phyloP scores from a whole-genome alignment of 352 stramenopile species.

The Phytophthora fragariae region DNA sequence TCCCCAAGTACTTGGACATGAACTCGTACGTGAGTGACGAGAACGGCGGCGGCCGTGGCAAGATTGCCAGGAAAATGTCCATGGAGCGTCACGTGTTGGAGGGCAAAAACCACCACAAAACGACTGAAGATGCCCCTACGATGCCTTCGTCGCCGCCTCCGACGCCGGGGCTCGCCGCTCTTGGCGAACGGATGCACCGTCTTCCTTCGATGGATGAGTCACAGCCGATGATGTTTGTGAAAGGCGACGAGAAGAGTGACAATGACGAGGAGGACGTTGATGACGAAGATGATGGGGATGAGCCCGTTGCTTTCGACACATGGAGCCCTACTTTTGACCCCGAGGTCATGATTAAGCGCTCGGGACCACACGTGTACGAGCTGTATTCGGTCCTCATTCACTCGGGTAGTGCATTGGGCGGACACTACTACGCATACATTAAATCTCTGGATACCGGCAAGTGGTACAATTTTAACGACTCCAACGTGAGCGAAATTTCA shows the following conservation, averaged over 20 bases:
- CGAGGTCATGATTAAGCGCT: conserved; percentile 64
- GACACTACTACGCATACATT: conserved; percentile 96
- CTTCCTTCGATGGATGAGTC: conserved; percentile 85
- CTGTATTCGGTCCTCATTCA: conserved; percentile 95
- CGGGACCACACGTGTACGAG: conserved; percentile 87
- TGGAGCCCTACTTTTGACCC: conserved; percentile 78
- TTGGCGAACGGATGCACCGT: conserved; percentile 39
- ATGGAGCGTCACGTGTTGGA: conserved; percentile 85
- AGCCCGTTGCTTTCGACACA: conserved; percentile 52
- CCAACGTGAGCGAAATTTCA: conserved; percentile 79
- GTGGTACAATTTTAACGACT: conserved; percentile 93
- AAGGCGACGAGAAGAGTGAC: conserved; percentile 33
- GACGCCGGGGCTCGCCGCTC: conserved; percentile 16
- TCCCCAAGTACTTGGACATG: conserved; percentile 92
- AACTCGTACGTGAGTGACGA: conserved; percentile 86
- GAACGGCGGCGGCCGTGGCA: conserved; percentile 51
- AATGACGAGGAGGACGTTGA: conserved; percentile 11
- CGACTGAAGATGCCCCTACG: conserved; percentile 17
- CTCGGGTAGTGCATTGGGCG: conserved; percentile 90
- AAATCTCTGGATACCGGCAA: conserved; percentile 82
- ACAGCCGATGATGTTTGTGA: conserved; percentile 51
- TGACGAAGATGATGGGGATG: conserved; percentile 26
- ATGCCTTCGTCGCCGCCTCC: conserved; percentile 31
- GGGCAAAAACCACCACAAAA: conserved; percentile 38
- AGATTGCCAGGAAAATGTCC: conserved; percentile 87